phyloP scores from a whole-genome alignment of 129 eudicot genomes.

The Artemisia tridentata region DNA sequence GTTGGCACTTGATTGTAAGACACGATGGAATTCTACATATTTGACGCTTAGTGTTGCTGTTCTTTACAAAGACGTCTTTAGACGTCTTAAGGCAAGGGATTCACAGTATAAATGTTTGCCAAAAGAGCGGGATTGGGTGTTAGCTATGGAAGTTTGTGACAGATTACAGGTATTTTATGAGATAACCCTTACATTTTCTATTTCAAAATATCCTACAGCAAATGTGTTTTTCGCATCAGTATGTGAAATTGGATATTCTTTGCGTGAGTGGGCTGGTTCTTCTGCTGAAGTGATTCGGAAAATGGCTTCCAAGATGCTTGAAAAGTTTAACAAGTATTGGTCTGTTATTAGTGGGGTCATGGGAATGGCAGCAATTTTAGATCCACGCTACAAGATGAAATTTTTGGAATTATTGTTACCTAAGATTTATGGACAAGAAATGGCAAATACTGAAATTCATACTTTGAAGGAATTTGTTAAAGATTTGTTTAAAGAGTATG shows the following conservation, averaged over 20 bases:
- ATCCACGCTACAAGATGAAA: slow-evolving; percentile 1
- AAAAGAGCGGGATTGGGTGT: slow-evolving; percentile 1
- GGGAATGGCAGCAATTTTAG: neutral
- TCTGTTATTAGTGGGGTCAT: slow-evolving; percentile 1
- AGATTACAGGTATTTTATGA: slow-evolving; percentile 8
- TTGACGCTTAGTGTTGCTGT: neutral
- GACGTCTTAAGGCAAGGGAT: neutral
- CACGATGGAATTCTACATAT: slow-evolving; percentile 15
- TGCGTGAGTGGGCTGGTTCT: slow-evolving; percentile 2
- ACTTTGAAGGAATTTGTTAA: neutral
- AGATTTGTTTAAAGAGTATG: neutral
- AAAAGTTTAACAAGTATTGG: slow-evolving; percentile 1
- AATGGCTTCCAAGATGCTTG: neutral
- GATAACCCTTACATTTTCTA: too few relatives aligned
- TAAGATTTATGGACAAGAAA: neutral
- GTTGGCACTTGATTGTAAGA: slow-evolving; percentile 14
- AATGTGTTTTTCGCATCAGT: too few relatives aligned
- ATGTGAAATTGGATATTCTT: too few relatives aligned
- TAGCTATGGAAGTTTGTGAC: neutral
- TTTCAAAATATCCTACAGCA: too few relatives aligned
- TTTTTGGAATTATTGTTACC: neutral
- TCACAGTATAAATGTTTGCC: neutral
- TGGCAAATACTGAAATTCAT: neutral
- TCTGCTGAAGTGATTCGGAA: neutral
- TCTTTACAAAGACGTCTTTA: neutral